These are phyloP conservation scores for Rhizopogon sp. DNA, from an alignment of 768 basidiomycete species.

Conservation along the genomic window DNA sequence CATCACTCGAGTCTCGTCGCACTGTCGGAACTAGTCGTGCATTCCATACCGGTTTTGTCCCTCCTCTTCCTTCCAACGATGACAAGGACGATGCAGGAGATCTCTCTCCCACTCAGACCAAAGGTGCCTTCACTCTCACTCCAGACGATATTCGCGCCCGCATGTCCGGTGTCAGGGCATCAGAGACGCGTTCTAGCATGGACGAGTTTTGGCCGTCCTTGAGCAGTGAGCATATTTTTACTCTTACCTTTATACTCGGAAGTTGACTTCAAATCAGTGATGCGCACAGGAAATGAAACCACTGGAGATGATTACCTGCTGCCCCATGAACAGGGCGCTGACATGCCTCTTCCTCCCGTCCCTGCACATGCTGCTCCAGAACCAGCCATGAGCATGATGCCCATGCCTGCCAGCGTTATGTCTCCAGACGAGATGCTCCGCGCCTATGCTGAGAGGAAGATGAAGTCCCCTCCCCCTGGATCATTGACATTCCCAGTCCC, in stretches of 20 bases:
- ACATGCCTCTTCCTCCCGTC: constrained; percentile 29
- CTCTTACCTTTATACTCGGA: neutral
- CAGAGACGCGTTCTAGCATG: constrained; percentile 31
- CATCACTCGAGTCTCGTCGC: constrained; percentile 40
- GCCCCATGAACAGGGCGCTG: constrained; percentile 18
- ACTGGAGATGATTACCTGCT: constrained; percentile 43
- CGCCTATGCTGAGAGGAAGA: constrained; percentile 55
- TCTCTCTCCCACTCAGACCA: constrained; percentile 41
- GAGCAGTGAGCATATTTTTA: constrained; percentile 39
- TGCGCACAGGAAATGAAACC: constrained; percentile 53
- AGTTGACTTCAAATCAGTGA: constrained; percentile 42
- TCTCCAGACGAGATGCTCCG: constrained; percentile 75
- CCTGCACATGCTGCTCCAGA: constrained; percentile 25
- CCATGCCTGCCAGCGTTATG: constrained; percentile 38
- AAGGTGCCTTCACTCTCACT: constrained; percentile 39
- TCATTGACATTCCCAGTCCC: constrained; percentile 26
- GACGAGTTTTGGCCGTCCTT: constrained; percentile 70
- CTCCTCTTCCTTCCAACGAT: constrained; percentile 35
- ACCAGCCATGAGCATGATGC: constrained; percentile 37
- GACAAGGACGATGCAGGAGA: constrained; percentile 22
- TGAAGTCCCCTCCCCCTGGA: constrained; percentile 27
- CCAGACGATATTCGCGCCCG: constrained; percentile 59
- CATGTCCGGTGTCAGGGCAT: constrained; percentile 33
- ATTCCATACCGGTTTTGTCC: constrained; percentile 35
- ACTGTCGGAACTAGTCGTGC: constrained; percentile 33